Base-by-base conservation (phyloP, 106 monocot genomes). In the Acorus gramineus region DNA sequence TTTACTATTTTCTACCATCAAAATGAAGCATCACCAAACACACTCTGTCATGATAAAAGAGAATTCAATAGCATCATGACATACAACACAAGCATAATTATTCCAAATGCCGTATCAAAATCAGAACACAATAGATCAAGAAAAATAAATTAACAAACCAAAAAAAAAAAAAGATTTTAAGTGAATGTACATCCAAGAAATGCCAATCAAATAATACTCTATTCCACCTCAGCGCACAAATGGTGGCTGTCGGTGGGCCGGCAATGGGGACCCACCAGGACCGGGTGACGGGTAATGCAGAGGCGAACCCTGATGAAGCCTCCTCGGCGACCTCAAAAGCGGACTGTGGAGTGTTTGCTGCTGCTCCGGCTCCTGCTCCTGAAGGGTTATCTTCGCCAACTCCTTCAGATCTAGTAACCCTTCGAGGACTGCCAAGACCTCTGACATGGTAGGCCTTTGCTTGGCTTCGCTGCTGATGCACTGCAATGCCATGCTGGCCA, bases 391-490 rank as follows among this genome's bases (percentile, higher is more conserved):
- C 55, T 62, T 63, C 2, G 52, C 42, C 2, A 49, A 14, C 48
- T 7, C 64, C n/a, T 66, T 66, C 12, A 44, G 55, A 7, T 70
- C 60, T 51, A 52, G 51, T 4, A 70, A 43, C 14, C 44, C 42
- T 49, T 61, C 61, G 4, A 74, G 53, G 0, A 46, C 54, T 62
- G 67, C 8, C n/a, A 74, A 49, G 7, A 74, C 74, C 60, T 61
- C 67, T 0, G 13, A 47, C 74, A 74, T 74, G 4, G 11, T 50
- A 2, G 74, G 74, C 7, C 74, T 59, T 1, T 67, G 67, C 51
- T 67, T 74, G 4, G 67, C 54, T 1, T 74, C 74, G 28, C n/a
- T 43, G 61, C 13, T 11, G 46, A 74, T 42, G 53, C 74, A 74
- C 6, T 55, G 60, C 13, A 61, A 55, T 60, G 74, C 74, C 10